A percentile compares a stretch with the other conserved stretches of the same genome.
Conservation (phyloP, 2,329 filamentous ascomycete genomes). For the Aspergillus glaucus region DNA sequence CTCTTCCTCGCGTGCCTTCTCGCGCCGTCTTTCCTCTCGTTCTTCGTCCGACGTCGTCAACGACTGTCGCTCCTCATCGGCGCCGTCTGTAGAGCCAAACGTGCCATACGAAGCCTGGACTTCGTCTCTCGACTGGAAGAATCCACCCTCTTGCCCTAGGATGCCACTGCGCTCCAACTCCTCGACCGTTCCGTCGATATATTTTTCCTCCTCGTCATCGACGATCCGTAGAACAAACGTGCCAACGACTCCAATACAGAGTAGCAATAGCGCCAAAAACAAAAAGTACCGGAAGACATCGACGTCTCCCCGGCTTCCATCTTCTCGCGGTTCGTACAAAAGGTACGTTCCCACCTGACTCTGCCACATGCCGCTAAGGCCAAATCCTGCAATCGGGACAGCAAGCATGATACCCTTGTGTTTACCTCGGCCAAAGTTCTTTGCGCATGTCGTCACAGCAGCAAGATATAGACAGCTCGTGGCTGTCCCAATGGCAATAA, state of each 20-base stretch:
- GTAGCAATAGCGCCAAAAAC: slow-evolving; percentile 69
- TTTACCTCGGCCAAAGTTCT: slow-evolving; percentile 90
- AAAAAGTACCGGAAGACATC: slow-evolving; percentile 82
- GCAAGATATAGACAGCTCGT: slow-evolving; percentile 86
- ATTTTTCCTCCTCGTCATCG: slow-evolving; percentile 65
- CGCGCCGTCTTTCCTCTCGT: slow-evolving; percentile 29
- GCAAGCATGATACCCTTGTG: slow-evolving; percentile 85
- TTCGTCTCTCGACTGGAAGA: slow-evolving; percentile 55
- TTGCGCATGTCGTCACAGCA: slow-evolving; percentile 90
- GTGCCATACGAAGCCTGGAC: slow-evolving; percentile 41
- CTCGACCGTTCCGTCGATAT: slow-evolving; percentile 85
- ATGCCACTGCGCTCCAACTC: slow-evolving; percentile 85
- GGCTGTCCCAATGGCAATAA: slow-evolving; percentile 72
- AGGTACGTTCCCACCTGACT: slow-evolving; percentile 78
- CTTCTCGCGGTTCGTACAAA: slow-evolving; percentile 65
- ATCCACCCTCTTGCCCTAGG: slow-evolving; percentile 57
- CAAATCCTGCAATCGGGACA: slow-evolving; percentile 85
- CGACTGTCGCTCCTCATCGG: slow-evolving; percentile 35
- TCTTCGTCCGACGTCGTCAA: slow-evolving; percentile 36
- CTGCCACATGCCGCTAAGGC: slow-evolving; percentile 91
- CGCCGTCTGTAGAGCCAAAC: slow-evolving; percentile 34
- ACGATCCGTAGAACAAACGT: slow-evolving; percentile 69
- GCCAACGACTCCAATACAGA: slow-evolving; percentile 65
- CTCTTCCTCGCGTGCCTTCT: slow-evolving; percentile 46
- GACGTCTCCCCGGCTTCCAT: slow-evolving; percentile 52